Evolutionary conservation across 352 stramenopile species (phyloP), one percentile per base, ranked within the genome.

Genomic region (Aphanomyces astaci): DNA sequence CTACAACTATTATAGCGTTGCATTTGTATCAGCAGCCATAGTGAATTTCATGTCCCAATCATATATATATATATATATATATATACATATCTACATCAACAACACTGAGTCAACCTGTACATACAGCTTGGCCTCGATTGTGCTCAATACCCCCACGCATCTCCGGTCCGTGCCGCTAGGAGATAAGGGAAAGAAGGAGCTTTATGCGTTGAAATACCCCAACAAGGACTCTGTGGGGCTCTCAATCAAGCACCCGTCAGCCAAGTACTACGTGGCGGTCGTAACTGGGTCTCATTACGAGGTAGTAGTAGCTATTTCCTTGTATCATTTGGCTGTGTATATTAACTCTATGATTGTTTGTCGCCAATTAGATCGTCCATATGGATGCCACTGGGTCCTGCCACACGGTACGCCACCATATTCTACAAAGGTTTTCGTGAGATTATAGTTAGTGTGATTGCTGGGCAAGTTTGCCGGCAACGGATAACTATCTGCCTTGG

Each of bases 121-220:
- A n/a, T 4, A 2, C 48, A 65, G 56, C 4, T 24, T 53, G 22
- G n/a, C 56, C 2, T 32, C 33, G 17, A 48, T 65, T 32, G 36
- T 65, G 5, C 56, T 65, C 32, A 65, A 48, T 28, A 65, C 56
- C 1, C 22, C 36, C 3, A 65, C 56, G 36, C 56, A 65, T 36
- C 33, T 65, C 15, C 31, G 56, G 32, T 39, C 33, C 4, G 17
- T 65, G 1, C 17, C 33, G 25, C 56, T 65, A 19, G 19, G 22
- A 2, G 56, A 65, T 25, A 65, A 65, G 24, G 28, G 32, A 13
- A 65, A 65, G 56, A 51, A 53, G 15, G 56, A 65, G 36, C 32
- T 53, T 24, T 30, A 65, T 30, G 32, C 31, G 22, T 36, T 65
- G 17, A 65, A 65, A 28, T 65, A 65, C 56, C 31, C n/a, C 4